Evolutionary conservation across 2,329 filamentous ascomycete species (phyloP).

Genomic region (Penicillium olsonii): DNA sequence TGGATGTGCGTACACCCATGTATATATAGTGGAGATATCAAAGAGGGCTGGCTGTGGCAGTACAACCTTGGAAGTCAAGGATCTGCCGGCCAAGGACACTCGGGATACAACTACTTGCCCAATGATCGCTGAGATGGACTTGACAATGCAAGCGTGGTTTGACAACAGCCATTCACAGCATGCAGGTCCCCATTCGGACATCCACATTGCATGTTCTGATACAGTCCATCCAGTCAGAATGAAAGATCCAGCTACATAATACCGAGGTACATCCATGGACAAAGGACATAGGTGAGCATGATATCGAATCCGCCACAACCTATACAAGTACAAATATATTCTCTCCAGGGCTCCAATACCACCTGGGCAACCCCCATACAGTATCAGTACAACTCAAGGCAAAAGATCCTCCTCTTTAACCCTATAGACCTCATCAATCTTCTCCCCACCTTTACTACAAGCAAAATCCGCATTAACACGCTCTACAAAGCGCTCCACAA

Average conservation of each 20-base stretch:
- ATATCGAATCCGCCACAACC: too few relatives aligned
- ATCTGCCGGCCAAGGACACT: neutral
- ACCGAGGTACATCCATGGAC: neutral
- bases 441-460: slow-evolving; percentile 35
- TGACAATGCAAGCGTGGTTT: neutral
- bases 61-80: neutral
- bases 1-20: neutral
- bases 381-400: neutral
- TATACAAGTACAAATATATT: too few relatives aligned
- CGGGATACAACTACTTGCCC: neutral
- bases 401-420: slow-evolving; percentile 37
- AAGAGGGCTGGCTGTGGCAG: neutral
- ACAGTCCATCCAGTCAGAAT: neutral
- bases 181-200: neutral
- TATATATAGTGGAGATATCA: neutral
- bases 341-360: too few relatives aligned
- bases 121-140: neutral
- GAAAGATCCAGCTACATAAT: neutral
- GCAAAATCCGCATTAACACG: slow-evolving; percentile 39
- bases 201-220: slow-evolving; percentile 1
- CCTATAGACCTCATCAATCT: slow-evolving; percentile 43
- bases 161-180: neutral
- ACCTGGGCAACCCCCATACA: too few relatives aligned
- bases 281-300: too few relatives aligned
- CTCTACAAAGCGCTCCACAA: slow-evolving; percentile 43